A percentile compares a stretch with the other conserved stretches of the same genome.
These are phyloP conservation scores for Stygiomarasmius scandens DNA, from an alignment of 1,284 basidiomycete species.

Conservation along the genomic window DNA sequence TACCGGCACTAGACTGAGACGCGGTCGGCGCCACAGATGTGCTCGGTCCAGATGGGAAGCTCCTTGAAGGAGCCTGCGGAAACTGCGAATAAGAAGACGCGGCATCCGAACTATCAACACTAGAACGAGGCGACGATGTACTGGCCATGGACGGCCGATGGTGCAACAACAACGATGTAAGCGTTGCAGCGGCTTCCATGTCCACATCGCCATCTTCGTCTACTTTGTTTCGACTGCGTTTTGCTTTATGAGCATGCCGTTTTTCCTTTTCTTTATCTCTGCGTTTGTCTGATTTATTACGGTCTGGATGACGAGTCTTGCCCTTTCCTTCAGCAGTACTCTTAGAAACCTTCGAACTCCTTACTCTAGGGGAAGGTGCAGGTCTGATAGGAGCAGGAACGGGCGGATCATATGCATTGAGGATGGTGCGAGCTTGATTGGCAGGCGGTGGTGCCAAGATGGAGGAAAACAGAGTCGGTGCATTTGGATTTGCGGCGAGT, in stretches of 20 bases:
- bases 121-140: slow-evolving; percentile 67
- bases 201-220: slow-evolving; percentile 62
- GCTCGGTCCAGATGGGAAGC: slow-evolving; percentile 23
- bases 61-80: slow-evolving; percentile 58
- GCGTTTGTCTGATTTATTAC: slow-evolving; percentile 33
- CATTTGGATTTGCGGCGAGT: slow-evolving; percentile 21
- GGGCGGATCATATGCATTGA: slow-evolving; percentile 72
- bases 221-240: slow-evolving; percentile 25
- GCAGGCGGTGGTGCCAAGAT: slow-evolving; percentile 73
- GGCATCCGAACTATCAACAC: slow-evolving; percentile 62
- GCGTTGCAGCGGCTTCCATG: slow-evolving; percentile 78
- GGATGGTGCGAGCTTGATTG: slow-evolving; percentile 73
- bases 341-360: slow-evolving; percentile 35
- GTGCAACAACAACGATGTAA: slow-evolving; percentile 69
- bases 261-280: slow-evolving; percentile 30
- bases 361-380: slow-evolving; percentile 41
- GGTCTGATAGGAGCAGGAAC: slow-evolving; percentile 54
- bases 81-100: slow-evolving; percentile 59
- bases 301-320: slow-evolving; percentile 28
- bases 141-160: slow-evolving; percentile 62
- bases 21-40: slow-evolving; percentile 27
- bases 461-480: slow-evolving; percentile 69
- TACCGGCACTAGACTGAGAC: slow-evolving; percentile 10
- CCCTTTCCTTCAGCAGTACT: slow-evolving; percentile 51
- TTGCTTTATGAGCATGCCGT: slow-evolving; percentile 30